Conservation (phyloP, 129 eudicot species). For the Flaveria brownii region DNA sequence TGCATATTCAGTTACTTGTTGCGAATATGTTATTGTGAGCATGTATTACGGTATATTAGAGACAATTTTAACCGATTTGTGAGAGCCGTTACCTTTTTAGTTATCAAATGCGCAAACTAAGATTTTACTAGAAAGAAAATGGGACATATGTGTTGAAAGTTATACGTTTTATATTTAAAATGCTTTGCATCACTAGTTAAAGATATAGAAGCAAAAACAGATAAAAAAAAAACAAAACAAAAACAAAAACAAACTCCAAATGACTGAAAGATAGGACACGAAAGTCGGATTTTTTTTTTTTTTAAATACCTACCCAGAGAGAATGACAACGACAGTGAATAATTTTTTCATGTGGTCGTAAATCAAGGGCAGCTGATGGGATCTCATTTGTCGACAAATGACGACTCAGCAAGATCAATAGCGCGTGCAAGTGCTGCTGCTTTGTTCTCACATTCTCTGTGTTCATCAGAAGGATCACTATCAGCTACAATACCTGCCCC, state of each 20-base stretch:
- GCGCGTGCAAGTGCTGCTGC: conserved; percentile 95
- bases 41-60: background rate
- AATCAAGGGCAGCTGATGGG: no score
- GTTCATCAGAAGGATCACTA: conserved; percentile 83
- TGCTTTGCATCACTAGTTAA: background rate
- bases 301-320: background rate
- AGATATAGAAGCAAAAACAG: no score
- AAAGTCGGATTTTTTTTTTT: background rate
- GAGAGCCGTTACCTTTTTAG: background rate
- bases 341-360: background rate
- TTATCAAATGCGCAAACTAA: background rate
- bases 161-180: background rate
- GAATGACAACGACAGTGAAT: background rate
- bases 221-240: no score
- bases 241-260: no score
- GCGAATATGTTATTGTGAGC: background rate
- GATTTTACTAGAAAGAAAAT: background rate
- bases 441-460: conserved; percentile 84
- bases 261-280: background rate
- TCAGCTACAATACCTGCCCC: conserved; percentile 95
- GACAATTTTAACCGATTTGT: background rate
- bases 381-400: conserved; percentile 65
- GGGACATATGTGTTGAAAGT: background rate
- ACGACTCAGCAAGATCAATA: conserved; percentile 95
- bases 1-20: background rate